Base-by-base conservation (phyloP, 208 protist genomes). In the Crithidia mellificae region DNA sequence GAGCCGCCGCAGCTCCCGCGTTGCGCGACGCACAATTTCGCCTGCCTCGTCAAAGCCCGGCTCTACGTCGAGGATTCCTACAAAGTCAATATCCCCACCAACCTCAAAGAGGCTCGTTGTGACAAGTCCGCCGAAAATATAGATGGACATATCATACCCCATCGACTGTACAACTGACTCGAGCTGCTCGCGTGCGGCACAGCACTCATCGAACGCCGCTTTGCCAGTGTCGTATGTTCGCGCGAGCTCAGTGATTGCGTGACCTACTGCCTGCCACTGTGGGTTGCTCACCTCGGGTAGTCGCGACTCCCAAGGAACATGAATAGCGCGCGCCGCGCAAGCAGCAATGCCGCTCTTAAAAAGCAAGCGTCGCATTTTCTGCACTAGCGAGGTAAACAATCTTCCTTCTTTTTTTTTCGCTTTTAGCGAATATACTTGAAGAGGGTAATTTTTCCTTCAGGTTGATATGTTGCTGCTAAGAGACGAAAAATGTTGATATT, bases 21-120 rank as follows among this genome's bases (percentile, higher is more conserved):
- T 81, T 17, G 87, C 58, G 22, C 84, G 79, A 19, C 63, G 72
- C 5, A 94, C 77, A 70, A 96, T 92, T 44, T 88, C 84, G 17
- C 82, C 80, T 32, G 89, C 75, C 52, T 96, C 89, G 20, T 84
- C 83, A 77, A 89, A 75, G 20, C 79, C 81, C 49, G 92, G 89
- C 63, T 96, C 89, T 36, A 95, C 74, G 63, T 96, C 92, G 17
- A 81, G 68, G 51, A 96, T 88, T 19, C 85, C 88, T 19, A 92
- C 88, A 82, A 96, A 95, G 72, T 96, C 92, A 14, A 91, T 83
- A 55, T 96, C 92, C 20, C 92, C 92, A 36, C 87, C 88, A 32
- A 90, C 88, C 47, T 96, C 89, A 20, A 94, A 72, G 19, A 96
- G 51, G 4, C 86, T 81, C 9, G 93, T 68, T 15, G 83, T 90